Base-by-base conservation (phyloP, 352 stramenopile genomes). In the Peronospora belbahrii region DNA sequence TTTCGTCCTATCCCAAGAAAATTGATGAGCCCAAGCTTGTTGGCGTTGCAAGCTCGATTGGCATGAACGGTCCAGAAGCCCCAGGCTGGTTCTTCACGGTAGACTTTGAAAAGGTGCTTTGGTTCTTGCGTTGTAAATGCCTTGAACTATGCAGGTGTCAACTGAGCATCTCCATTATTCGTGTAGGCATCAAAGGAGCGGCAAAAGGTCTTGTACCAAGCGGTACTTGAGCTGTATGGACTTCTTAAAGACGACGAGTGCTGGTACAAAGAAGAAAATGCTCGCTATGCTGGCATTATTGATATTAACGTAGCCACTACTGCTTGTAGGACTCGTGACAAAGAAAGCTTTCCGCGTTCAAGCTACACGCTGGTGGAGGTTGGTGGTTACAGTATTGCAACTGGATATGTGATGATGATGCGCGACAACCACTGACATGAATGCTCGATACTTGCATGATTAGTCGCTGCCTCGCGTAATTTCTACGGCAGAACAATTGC, bases 301-400 rank as follows among this genome's bases (percentile, higher is more conserved):
- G 13, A 10, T 6, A 13, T 15, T 43, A 23, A 27, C 14, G 20
- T 50, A 37, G 14, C 5, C 18, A 14, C 5, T 20, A 14, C 6
- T 25, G 19, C 8, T 34, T 45, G 24, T 42, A 86, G 77, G 77
- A 80, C 52, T 11, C 77, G 74, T 2, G 77, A 89, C 47, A 85
- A 85, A 49, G 77, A 89, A 14, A 89, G 77, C 49, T 89, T 87
- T 43, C 77, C 77, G 0, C 70, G 74, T 13, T 89, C 77, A 2
- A 85, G 70, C 32, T 89, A 87, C 56, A 89, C 77, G 13, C 50
- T 74, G 42, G 48, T 85, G n/a, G 62, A 83, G 40, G 77, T 85
- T 48, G 37, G 47, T 52, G 0, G 2, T 14, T 2, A 19, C 7
- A 17, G 6, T 4, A 27, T 0, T 5, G 4, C 19, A 42, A n/a